A percentile compares a stretch with the other conserved stretches of the same genome.
Evolutionary conservation across 1,284 basidiomycete species (phyloP).

Genomic region (Ustilago trichophora): DNA sequence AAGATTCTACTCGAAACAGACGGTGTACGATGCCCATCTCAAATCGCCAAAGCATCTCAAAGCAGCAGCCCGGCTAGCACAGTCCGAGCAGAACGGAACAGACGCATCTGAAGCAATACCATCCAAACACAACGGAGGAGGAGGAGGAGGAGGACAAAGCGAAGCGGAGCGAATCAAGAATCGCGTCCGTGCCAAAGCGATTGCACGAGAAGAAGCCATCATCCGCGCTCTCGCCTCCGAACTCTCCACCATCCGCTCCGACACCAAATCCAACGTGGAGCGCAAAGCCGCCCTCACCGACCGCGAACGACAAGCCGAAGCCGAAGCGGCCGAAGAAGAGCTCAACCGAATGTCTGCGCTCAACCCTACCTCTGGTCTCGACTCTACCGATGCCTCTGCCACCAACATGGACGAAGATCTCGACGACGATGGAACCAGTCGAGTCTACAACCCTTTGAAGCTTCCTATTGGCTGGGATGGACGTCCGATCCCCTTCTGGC

Average conservation of each 20-base stretch:
- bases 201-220: slow-evolving; percentile 56
- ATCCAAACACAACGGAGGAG: too few species aligned
- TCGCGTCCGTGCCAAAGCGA: slow-evolving; percentile 37
- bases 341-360: slow-evolving; percentile 41
- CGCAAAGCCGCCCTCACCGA: slow-evolving; percentile 94
- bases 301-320: slow-evolving; percentile 91
- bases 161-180: slow-evolving; percentile 38
- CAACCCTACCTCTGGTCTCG: slow-evolving; percentile 23
- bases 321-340: slow-evolving; percentile 71
- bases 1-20: slow-evolving; percentile 93
- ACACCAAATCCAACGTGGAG: slow-evolving; percentile 92
- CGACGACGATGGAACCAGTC: slow-evolving; percentile 73
- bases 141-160: not conserved
- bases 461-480: slow-evolving; percentile 97
- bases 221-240: slow-evolving; percentile 35
- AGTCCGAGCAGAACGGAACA: too few species aligned
- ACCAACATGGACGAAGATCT: slow-evolving; percentile 35
- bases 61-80: slow-evolving; percentile 78
- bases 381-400: too few species aligned
- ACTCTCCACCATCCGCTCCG: slow-evolving; percentile 46
- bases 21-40: slow-evolving; percentile 95
- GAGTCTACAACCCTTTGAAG: slow-evolving; percentile 97
- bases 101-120: too few species aligned
- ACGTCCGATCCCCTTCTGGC: slow-evolving; percentile 97
- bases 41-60: slow-evolving; percentile 95